Evolutionary conservation across 2,329 filamentous ascomycete species (phyloP), one percentile per base, ranked within the genome.

Genomic region (Xylariaceae sp.): DNA sequence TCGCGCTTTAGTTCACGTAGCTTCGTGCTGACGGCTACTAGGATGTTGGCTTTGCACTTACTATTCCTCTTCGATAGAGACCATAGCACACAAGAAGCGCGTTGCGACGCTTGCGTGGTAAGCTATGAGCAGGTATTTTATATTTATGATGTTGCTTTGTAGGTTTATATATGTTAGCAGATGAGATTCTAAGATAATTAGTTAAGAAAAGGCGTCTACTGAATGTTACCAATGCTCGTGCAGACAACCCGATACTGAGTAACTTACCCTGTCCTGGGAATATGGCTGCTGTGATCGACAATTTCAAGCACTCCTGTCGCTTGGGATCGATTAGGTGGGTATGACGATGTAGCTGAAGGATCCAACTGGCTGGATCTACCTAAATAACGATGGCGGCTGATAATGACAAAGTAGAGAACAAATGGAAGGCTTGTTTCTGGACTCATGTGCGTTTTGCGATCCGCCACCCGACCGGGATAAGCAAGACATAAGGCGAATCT

Each of bases 51-150:
- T n/a, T n/a, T n/a, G n/a, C n/a, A n/a, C n/a, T n/a, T n/a, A n/a
- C n/a, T n/a, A n/a, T n/a, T n/a, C n/a, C n/a, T n/a, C n/a, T n/a
- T n/a, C n/a, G n/a, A n/a, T n/a, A n/a, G n/a, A n/a, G n/a, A n/a
- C n/a, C n/a, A n/a, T n/a, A n/a, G n/a, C n/a, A n/a, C n/a, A n/a
- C n/a, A 39, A 40, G 26, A 18, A 24, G 24, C 16, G 35, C 39
- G 42, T 43, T 48, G 48, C 50, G 44, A 49, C 50, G 49, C 23
- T 29, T 26, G 44, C 44, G 50, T 43, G 50, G 50, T 53, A 48
- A 15, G 3, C 18, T 21, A 1, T 30, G 24, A 27, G 20, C 18
- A 8, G 40, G n/a, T n/a, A n/a, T n/a, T n/a, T n/a, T n/a, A n/a
- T n/a, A n/a, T n/a, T n/a, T n/a, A n/a, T n/a, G n/a, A n/a, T n/a